Base-by-base conservation (phyloP, 352 stramenopile genomes). In the Globisporangium radiosum region DNA sequence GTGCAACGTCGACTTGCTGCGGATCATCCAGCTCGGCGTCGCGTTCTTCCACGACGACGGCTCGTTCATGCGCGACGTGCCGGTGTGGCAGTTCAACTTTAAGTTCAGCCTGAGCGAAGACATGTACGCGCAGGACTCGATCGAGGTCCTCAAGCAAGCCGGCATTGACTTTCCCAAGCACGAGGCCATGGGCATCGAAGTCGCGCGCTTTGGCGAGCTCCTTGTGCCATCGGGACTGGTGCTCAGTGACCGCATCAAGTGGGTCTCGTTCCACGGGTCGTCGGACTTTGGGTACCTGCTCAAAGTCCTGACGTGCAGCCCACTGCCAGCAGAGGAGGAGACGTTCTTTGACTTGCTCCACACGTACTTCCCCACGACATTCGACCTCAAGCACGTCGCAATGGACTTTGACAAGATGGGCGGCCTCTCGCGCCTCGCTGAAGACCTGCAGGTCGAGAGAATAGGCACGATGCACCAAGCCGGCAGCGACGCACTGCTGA, bases 41-140 rank as follows among this genome's bases (percentile, higher is more conserved):
- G 88, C 90, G 19, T 99, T 99, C 65, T 97, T 97, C 48, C 94
- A 99, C 69, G 95, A 97, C 52, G 80, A 98, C 67, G 94, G 92
- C 37, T 88, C 98, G 60, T 97, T 97, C 69, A 97, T 97, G 70
- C 73, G 79, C 49, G 94, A 94, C 56, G 94, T 97, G 78, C 95
- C 94, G 4, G 98, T 97, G 67, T 99, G 94, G 95, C 97, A 99
- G 78, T 99, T 99, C 81, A 99, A 99, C 82, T 99, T 99, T 78
- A 96, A 98, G 73, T 99, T 99, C 69, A 96, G 87, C 64, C 69
- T 99, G 38, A 79, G 90, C 58, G 96, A 98, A 65, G 97, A 99
- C 81, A 99, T 99, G 92, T 99, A 99, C 84, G 97, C 97, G 37
- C 96, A 99, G 69, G 97, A 99, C 75, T 98, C 92, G 47, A 99